phyloP scores from a whole-genome alignment of 345 rosid genomes.

The Bretschneidera sinensis region DNA sequence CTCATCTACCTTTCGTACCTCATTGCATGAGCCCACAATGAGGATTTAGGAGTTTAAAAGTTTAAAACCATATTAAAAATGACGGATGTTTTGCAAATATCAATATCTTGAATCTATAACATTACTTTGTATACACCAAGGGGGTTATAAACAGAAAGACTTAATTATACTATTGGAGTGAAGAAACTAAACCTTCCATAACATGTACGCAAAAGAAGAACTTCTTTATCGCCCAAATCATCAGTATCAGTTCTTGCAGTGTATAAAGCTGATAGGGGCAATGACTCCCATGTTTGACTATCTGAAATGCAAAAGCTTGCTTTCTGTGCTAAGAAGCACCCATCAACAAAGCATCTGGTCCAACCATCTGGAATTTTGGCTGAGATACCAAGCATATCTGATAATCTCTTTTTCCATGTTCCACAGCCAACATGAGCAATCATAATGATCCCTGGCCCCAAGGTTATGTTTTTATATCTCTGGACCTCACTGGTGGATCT shows the following conservation, averaged over 20 bases:
- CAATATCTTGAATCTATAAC: too few relatives aligned
- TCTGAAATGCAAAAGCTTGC: constrained; percentile 76
- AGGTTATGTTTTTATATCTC: constrained; percentile 16
- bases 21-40: too few relatives aligned
- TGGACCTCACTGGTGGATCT: constrained; percentile 18
- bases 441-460: constrained; percentile 57
- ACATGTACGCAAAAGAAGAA: constrained; percentile 53
- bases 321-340: constrained; percentile 30
- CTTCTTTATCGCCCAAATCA: constrained; percentile 33
- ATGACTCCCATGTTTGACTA: constrained; percentile 71
- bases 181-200: constrained; percentile 70
- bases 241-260: constrained; percentile 37
- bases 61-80: too few relatives aligned
- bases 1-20: too few relatives aligned
- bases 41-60: too few relatives aligned
- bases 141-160: too few relatives aligned
- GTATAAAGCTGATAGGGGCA: constrained; percentile 53
- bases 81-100: too few relatives aligned
- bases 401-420: constrained; percentile 62
- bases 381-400: constrained; percentile 18
- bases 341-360: constrained; percentile 74
- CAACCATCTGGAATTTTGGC: constrained; percentile 39
- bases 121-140: too few relatives aligned
- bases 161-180: constrained; percentile 3
- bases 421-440: constrained; percentile 72